phyloP scores from a whole-genome alignment of 805 yeast species.

The Schwanniomyces polymorphus region DNA sequence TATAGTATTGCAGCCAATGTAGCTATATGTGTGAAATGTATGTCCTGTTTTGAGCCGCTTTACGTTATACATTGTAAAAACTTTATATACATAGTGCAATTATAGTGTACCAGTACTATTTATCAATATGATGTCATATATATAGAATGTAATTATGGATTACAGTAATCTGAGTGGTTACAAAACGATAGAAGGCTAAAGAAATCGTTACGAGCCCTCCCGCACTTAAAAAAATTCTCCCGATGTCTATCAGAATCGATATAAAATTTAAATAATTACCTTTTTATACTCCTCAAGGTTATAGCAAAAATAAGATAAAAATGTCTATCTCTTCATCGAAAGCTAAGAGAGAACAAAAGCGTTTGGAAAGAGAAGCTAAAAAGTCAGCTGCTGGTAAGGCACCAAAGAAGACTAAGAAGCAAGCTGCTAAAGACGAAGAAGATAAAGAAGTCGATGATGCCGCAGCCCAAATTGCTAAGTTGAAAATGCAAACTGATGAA shows the following conservation, averaged over 20 bases:
- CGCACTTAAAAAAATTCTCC: background rate
- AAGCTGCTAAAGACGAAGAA: conserved; percentile 52
- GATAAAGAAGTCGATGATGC: conserved; percentile 58
- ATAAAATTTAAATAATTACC: background rate
- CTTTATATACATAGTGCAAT: too few species aligned
- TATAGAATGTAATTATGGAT: background rate
- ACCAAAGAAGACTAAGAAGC: conserved; percentile 62
- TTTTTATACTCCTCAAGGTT: background rate
- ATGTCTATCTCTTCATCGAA: conserved; percentile 82
- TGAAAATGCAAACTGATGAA: conserved; percentile 91
- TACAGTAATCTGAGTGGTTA: background rate
- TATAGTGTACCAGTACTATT: too few species aligned
- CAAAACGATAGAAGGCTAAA: background rate
- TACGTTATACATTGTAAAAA: too few species aligned
- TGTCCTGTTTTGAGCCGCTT: too few species aligned
- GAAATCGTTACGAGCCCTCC: conserved; percentile 1
- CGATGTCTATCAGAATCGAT: conserved; percentile 1
- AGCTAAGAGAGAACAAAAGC: conserved; percentile 98
- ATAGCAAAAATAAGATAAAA: conserved; percentile 1
- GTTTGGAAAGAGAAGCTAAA: conserved; percentile 58
- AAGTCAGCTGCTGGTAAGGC: conserved; percentile 66
- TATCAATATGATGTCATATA: background rate
- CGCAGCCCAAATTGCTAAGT: conserved; percentile 75
- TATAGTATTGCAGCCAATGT: too few species aligned
- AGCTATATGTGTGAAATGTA: too few species aligned